Conservation (phyloP, 2,329 filamentous ascomycete genomes). For the Aspergillus quadrilineatus region DNA sequence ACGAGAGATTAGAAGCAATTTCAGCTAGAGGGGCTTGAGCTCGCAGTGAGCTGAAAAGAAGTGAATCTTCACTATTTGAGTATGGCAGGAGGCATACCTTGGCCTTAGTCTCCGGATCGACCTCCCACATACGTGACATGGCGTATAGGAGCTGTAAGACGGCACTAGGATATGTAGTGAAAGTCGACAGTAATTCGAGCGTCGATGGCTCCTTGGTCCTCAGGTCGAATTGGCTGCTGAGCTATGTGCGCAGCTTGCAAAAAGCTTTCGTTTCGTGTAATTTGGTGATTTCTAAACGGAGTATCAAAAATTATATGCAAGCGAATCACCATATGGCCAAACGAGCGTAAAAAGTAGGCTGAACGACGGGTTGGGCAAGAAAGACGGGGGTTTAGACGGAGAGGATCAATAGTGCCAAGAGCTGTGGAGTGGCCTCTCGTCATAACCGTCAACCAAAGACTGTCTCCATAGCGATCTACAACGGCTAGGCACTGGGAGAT, state of each 20-base stretch:
- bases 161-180: neutral
- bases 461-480: neutral
- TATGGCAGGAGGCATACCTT: slow-evolving; percentile 61
- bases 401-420: slow-evolving; percentile 7
- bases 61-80: neutral
- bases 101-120: slow-evolving; percentile 93
- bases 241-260: neutral
- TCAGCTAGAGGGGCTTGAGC: slow-evolving; percentile 12
- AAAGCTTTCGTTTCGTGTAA: neutral
- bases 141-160: neutral
- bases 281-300: neutral
- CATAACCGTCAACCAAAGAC: neutral
- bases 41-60: neutral
- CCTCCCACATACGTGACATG: slow-evolving; percentile 89
- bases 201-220: slow-evolving; percentile 5
- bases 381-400: neutral
- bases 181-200: neutral
- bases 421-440: slow-evolving; percentile 10
- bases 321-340: neutral
- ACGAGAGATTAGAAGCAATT: slow-evolving; percentile 4
- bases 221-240: neutral
- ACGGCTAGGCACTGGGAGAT: neutral
- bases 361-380: slow-evolving; percentile 3
- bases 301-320: neutral
- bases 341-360: neutral